Percentiles rank a stretch among this genome's conserved stretches.
These are phyloP conservation scores for Didymella arachidicola DNA, from an alignment of 2,329 filamentous ascomycete species.

Conservation along the genomic window DNA sequence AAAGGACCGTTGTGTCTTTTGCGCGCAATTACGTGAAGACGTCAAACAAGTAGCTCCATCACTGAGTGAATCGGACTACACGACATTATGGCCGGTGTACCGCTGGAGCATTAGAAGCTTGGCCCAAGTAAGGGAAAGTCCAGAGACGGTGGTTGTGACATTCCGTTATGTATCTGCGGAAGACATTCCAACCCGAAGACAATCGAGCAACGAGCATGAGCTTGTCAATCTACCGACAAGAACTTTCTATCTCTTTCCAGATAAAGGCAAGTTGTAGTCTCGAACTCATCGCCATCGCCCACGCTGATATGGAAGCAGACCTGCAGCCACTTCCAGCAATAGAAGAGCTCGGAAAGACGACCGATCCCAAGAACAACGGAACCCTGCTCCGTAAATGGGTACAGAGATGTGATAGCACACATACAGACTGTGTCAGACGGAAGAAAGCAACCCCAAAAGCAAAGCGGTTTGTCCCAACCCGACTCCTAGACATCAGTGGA, in stretches of 20 bases:
- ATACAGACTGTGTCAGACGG: not conserved
- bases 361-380: not conserved
- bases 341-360: not conserved
- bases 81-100: not conserved
- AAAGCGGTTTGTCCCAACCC: conserved; percentile 29
- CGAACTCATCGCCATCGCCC: no score
- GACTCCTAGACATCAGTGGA: conserved; percentile 30
- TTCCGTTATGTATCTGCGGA: not conserved
- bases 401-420: not conserved
- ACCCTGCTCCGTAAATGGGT: not conserved
- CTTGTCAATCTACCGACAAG: not conserved
- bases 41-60: not conserved
- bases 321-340: not conserved
- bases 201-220: no score
- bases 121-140: not conserved
- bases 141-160: not conserved
- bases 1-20: not conserved
- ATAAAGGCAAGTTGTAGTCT: not conserved
- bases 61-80: not conserved
- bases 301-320: not conserved
- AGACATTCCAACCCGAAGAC: not conserved
- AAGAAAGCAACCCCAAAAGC: not conserved
- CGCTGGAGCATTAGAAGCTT: not conserved
- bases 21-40: not conserved
- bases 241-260: not conserved